Conservation (phyloP, 352 stramenopile genomes). For the Saprolegnia parasitica region DNA sequence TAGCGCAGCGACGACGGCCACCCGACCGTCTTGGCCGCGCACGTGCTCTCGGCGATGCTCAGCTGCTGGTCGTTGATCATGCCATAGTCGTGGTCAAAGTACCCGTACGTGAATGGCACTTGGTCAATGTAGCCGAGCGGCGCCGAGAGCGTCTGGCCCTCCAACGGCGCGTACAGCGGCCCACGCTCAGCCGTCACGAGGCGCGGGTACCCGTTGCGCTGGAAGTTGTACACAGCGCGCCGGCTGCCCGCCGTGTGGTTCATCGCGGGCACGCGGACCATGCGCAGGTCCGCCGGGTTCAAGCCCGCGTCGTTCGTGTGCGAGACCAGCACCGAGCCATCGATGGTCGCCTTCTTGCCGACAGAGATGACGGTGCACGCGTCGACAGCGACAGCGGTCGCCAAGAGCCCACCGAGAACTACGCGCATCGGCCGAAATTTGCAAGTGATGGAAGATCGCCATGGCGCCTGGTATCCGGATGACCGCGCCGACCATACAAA, state of each 20-base stretch:
- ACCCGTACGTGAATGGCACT: conserved; percentile 88
- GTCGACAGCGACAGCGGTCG: not conserved
- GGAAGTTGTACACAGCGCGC: conserved; percentile 40
- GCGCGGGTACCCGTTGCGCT: conserved; percentile 56
- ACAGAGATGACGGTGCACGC: conserved; percentile 87
- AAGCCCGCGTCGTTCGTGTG: conserved; percentile 81
- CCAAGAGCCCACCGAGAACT: not conserved
- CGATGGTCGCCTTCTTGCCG: conserved; percentile 60
- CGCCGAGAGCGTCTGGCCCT: conserved; percentile 36
- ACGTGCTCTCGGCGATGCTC: conserved; percentile 92
- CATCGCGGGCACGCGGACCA: conserved; percentile 86
- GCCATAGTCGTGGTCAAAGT: conserved; percentile 92
- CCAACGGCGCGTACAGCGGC: conserved; percentile 48
- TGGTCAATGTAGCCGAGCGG: conserved; percentile 84
- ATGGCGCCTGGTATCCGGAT: not conserved
- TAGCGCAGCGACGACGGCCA: conserved; percentile 51
- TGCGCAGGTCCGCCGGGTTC: conserved; percentile 80
- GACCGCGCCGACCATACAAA: not conserved
- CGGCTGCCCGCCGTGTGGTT: conserved; percentile 43
- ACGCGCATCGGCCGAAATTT: not conserved
- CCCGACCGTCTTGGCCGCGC: conserved; percentile 72
- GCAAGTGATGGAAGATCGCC: not conserved
- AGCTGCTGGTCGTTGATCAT: conserved; percentile 94
- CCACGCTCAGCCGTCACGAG: conserved; percentile 69
- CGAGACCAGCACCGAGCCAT: conserved; percentile 83